Conservation (phyloP, 2,329 filamentous ascomycete genomes). For the Fusarium longipes region DNA sequence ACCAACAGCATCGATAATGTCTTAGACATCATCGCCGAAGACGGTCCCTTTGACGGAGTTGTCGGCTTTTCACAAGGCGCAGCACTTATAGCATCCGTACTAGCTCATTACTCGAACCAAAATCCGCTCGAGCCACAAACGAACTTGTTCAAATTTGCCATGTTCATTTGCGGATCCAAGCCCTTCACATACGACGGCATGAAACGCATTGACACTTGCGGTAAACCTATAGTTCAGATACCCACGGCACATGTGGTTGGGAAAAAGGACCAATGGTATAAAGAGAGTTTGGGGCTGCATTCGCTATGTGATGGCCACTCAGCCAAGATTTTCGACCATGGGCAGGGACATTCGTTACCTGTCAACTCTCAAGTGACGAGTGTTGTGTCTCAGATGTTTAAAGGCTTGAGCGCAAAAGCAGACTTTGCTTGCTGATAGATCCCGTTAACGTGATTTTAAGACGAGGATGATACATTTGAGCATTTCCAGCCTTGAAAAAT, state of each 20-base stretch:
- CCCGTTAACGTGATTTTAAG: no score
- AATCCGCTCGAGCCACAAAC: not conserved
- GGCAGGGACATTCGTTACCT: not conserved
- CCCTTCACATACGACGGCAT: not conserved
- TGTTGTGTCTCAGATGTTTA: not conserved
- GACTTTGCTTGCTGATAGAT: not conserved
- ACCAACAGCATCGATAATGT: not conserved
- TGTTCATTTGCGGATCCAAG: not conserved
- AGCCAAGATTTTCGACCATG: not conserved
- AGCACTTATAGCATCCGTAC: not conserved
- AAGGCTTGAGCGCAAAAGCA: not conserved
- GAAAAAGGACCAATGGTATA: not conserved
- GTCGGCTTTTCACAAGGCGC: not conserved
- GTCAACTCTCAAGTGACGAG: not conserved
- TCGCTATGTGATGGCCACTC: not conserved
- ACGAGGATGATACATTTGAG: no score
- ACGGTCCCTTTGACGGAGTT: not conserved
- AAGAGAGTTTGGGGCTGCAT: not conserved
- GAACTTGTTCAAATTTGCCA: not conserved
- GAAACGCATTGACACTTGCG: not conserved
- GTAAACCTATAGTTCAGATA: not conserved
- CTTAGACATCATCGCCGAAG: not conserved
- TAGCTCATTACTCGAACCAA: not conserved
- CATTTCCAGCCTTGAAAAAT: no score
- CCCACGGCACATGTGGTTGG: not conserved